Base-by-base conservation (phyloP, 805 yeast genomes). In the Starmerella apis region DNA sequence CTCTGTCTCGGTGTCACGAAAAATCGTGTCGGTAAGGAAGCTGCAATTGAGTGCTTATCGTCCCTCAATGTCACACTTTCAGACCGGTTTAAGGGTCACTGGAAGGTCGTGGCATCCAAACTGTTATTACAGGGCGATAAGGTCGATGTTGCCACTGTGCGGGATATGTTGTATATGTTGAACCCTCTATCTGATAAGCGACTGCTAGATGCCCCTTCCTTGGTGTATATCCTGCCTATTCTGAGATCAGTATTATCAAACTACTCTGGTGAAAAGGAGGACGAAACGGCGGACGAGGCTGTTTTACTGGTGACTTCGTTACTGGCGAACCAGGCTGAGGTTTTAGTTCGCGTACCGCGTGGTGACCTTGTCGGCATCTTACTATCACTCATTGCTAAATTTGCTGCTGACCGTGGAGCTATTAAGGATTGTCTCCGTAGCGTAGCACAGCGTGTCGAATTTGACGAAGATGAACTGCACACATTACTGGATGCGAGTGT, bases 351-450 rank as follows among this genome's bases (percentile, higher is more conserved):
- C 50, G 48, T 60, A 9, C 94, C 95, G 18, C 77, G 96, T 61
- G 67, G 71, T 4, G 73, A 76, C 4, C 76, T 86, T 32, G 67
- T 90, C 51, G 66, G 66, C 9, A 79, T 80, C 4, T 66, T 92
- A 42, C 66, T 88, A 11, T 72, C 79, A 1, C 70, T 88, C 54
- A 72, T 92, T 75, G 58, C 54, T 30, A 71, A 77, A 22, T 68
- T 84, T 46, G 85, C 95, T 11, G 70, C 87, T 0, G 85, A 83
- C 59, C 83, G 90, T 13, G 86, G 87, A 57, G 66, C 79, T 46
- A 81, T 92, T 11, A 86, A 86, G 62, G 96, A 87, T 52, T 83
- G 94, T 61, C 76, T 92, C 63, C 69, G 80, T 46, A 74, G 92
- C 0, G 63, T 92, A 41, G 78, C 88, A 53, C 94, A 84, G 62